Evolutionary conservation across 129 eudicot species (phyloP), one percentile per base, ranked within the genome.

Genomic region (Oenanthe sinensis): DNA sequence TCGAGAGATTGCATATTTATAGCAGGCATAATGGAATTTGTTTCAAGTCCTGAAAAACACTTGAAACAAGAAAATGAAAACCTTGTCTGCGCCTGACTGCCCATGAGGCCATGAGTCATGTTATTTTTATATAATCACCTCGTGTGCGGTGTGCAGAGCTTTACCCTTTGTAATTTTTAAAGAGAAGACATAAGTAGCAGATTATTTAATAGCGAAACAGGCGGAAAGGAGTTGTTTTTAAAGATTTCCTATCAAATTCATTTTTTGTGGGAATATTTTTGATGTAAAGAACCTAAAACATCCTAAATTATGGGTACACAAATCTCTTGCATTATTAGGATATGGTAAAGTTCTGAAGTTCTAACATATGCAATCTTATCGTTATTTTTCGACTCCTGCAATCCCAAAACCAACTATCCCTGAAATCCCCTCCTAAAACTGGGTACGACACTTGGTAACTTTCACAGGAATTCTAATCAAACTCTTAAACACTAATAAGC

Each of bases 91-190:
- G 30, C 37, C 45, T 2, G 77, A 49, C 77, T 45, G 40, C 20
- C 48, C 37, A 73, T 2, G 77, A 49, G 77, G 20, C 48, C 37
- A 73, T 2, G 77, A 49, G 77, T 48, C 58, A 45, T 73, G 58
- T 45, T 17, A n/a, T 44, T 72, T 70, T 39, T 19, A 40, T 62
- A 26, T 63, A 28, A 63, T 63, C 77, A 73, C 77, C 42, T 73
- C 77, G 77, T 73, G 77, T 45, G 77, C 55, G 4, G 77, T 73
- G 77, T 24, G 77, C 55, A 22, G 55, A 28, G 40, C 48, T 73
- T 63, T 63, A 63, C 71, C 71, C 39, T 63, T 63, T 28, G 71
- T 63, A 28, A 28, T 11, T 26, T 63, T 63, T 63, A 63, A 13
- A 55, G 65, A 22, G 11, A 2, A 55, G 24, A 54, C 8, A 50